phyloP scores from a whole-genome alignment of 306 rosid genomes.

The Lathyrus aphaca region DNA sequence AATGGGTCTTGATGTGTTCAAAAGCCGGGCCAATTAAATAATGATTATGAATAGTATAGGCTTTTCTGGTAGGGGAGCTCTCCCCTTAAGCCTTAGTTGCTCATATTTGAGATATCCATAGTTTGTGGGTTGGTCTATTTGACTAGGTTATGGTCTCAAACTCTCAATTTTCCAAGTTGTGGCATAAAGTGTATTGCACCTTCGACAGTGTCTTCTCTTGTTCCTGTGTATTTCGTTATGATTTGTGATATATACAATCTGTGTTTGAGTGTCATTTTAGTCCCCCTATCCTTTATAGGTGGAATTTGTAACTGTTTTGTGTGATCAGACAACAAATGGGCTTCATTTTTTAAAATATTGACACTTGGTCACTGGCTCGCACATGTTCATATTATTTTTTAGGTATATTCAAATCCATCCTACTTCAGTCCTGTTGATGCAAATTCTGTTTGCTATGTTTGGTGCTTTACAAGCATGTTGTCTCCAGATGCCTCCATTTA shows the following conservation, averaged over 20 bases:
- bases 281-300: conserved; percentile 23
- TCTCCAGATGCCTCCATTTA: no score
- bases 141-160: conserved; percentile 44
- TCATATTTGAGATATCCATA: conserved; percentile 47
- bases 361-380: conserved; percentile 1
- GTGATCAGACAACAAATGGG: conserved; percentile 38
- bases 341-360: conserved; percentile 24
- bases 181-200: conserved; percentile 47
- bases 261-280: conserved; percentile 43
- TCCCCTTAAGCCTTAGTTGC: conserved; percentile 45
- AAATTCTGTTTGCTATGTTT: neutral
- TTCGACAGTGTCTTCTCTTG: conserved; percentile 38
- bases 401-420: conserved; percentile 10
- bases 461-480: neutral
- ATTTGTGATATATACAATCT: conserved; percentile 48
- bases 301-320: conserved; percentile 46
- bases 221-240: conserved; percentile 43
- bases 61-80: conserved; percentile 43
- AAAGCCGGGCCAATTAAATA: conserved; percentile 61
- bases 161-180: conserved; percentile 48
- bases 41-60: conserved; percentile 35
- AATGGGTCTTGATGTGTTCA: conserved; percentile 70
- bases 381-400: conserved; percentile 14
- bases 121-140: conserved; percentile 44
- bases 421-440: neutral